phyloP scores from a whole-genome alignment of 225 moss, liverwort and hornwort species.

The Pseudoscleropodium purum region DNA sequence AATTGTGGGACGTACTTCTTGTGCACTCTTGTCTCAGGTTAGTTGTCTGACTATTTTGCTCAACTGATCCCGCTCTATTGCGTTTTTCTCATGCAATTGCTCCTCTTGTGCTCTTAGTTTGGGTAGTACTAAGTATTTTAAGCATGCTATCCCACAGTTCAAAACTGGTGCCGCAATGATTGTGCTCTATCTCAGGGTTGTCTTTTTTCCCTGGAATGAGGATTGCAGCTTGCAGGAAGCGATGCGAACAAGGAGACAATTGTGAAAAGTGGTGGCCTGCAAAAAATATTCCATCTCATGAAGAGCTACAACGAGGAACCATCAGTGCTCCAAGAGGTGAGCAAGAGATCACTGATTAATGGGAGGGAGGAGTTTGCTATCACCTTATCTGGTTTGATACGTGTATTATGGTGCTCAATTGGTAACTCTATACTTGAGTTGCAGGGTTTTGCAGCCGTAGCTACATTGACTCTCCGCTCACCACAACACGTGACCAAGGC shows the following conservation, averaged over 20 bases:
- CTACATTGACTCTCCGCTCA: conserved; percentile 78
- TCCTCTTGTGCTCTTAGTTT: background rate
- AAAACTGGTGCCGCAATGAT: background rate
- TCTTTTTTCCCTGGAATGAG: background rate
- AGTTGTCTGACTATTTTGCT: background rate
- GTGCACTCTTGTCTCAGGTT: conserved; percentile 76
- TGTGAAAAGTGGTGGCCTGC: conserved; percentile 51
- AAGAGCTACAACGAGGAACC: conserved; percentile 54
- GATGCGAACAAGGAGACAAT: conserved; percentile 82
- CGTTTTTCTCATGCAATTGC: background rate
- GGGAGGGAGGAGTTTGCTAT: background rate
- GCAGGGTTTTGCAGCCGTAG: conserved; percentile 71
- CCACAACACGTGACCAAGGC: conserved; percentile 79
- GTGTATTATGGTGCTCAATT: background rate
- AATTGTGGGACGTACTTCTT: conserved; percentile 49
- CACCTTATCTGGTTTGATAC: background rate
- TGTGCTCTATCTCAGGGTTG: background rate
- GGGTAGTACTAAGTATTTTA: background rate
- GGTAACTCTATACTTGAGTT: background rate
- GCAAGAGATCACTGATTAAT: background rate
- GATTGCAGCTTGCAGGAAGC: conserved; percentile 70
- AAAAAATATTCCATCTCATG: conserved; percentile 57
- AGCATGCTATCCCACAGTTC: background rate
- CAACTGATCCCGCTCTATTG: background rate
- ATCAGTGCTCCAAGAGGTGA: conserved; percentile 81